Evolutionary conservation across 306 rosid species (phyloP), one percentile per base, ranked within the genome.

Genomic region (Dryas drummondii): DNA sequence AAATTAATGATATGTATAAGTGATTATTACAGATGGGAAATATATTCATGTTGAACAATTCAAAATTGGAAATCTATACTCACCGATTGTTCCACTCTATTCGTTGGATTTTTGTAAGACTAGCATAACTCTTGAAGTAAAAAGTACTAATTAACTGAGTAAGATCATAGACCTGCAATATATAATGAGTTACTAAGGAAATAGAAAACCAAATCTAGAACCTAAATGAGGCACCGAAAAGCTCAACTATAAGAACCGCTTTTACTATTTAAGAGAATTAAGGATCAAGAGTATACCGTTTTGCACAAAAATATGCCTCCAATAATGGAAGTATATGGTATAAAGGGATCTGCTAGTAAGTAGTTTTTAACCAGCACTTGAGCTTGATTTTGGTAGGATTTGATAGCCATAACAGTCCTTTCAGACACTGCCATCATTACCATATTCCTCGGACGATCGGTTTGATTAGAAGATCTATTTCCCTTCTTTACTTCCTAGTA

Each of bases 1-100:
- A 58, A 73, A 66, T 81, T 74, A 85, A 71, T 48, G 68, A 78
- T 49, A 62, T 15, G 57, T 48, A 57, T 46, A 65, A 54, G 46
- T 49, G 56, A 69, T 8, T 51, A 46, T 26, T 32, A 2, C 27
- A 66, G 56, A 32, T 58, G 42, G 14, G 5, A 64, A 41, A 72
- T 76, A 17, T 47, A 40, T 14, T 17, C 37, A 19, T 40, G 41
- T 55, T 50, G 17, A 52, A 72, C 37, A 62, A 42, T 8, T 46
- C 62, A 46, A 66, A 59, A 65, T 45, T 60, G 71, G 49, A 40
- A 52, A 58, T 9, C 52, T 26, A 32, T 40, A 81, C 83, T 85
- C 68, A 85, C 91, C 91, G 87, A 59, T 75, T 87, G 76, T 85
- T 85, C 91, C 91, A 87, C 78, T 87, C 91, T 2, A 80, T 82